Evolutionary conservation across 768 basidiomycete genomes (phyloP).

Genomic region (Coprinopsis strossmayeri): DNA sequence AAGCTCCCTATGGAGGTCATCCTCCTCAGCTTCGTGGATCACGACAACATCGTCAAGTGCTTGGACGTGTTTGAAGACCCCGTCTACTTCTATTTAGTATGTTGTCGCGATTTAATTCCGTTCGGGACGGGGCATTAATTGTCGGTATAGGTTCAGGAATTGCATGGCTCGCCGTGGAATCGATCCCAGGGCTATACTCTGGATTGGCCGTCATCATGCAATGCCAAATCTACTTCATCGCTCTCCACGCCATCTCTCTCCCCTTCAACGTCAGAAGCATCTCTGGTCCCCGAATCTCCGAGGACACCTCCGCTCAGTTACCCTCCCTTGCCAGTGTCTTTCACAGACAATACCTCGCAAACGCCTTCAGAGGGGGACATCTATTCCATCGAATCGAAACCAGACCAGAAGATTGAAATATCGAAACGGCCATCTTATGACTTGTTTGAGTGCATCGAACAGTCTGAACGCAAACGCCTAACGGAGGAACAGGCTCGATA

Average conservation of each 20-base stretch:
- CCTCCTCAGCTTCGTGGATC: constrained; percentile 65
- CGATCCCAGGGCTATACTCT: constrained; percentile 30
- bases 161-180: constrained; percentile 89
- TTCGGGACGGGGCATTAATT: background rate
- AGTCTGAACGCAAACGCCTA: constrained; percentile 71
- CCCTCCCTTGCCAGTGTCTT: constrained; percentile 3
- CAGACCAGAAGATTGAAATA: constrained; percentile 27
- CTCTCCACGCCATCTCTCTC: constrained; percentile 49
- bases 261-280: constrained; percentile 30
- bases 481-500: constrained; percentile 73
- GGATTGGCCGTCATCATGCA: constrained; percentile 13
- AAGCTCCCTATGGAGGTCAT: constrained; percentile 78
- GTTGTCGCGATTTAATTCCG: constrained; percentile 18
- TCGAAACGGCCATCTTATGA: constrained; percentile 81
- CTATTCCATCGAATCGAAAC: background rate
- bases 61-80: constrained; percentile 81
- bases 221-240: constrained; percentile 19
- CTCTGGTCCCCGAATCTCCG: constrained; percentile 22
- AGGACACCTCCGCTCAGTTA: constrained; percentile 20
- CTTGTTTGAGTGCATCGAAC: constrained; percentile 93
- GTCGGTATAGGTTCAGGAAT: constrained; percentile 69
- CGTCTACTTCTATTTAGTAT: constrained; percentile 81
- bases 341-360: background rate
- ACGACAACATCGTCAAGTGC: constrained; percentile 79
- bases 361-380: background rate